Evolutionary conservation across 192 early-diverging fungal genomes (phyloP).

Genomic region (Anaeromyces robustus): DNA sequence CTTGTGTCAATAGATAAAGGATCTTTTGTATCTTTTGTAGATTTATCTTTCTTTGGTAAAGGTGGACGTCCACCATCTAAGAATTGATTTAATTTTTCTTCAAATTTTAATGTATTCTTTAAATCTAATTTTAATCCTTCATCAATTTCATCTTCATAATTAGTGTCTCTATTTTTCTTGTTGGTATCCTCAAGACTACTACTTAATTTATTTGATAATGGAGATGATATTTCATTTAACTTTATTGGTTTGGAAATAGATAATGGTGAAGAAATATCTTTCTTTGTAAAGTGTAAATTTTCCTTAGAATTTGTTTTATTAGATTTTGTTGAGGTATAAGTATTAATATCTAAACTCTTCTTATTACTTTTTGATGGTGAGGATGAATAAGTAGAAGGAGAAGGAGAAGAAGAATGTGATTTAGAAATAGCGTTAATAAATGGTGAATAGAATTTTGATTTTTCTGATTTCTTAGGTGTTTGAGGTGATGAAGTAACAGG

Average conservation of each 20-base stretch:
- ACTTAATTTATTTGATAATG: too few relatives aligned
- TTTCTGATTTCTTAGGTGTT: background rate
- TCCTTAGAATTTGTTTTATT: background rate
- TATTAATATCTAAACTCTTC: background rate
- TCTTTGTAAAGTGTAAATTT: background rate
- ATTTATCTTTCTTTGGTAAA: background rate
- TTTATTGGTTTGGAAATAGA: background rate
- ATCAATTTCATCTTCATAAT: background rate
- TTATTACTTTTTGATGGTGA: background rate
- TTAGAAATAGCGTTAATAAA: background rate
- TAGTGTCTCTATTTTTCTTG: background rate
- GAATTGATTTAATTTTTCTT: background rate
- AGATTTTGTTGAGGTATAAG: background rate
- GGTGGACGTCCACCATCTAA: background rate
- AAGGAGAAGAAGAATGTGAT: background rate
- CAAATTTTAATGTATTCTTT: background rate
- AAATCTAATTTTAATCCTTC: background rate
- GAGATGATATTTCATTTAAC: too few relatives aligned
- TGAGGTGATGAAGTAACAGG: background rate
- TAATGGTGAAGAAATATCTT: background rate
- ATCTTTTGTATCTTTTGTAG: background rate
- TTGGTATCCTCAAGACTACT: background rate
- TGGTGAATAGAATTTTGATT: background rate
- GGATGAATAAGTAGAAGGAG: background rate
- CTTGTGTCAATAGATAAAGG: background rate